Evolutionary conservation across 176 grass and related monocot species (phyloP), one percentile per base, ranked within the genome.

Genomic region (Musa acuminata): DNA sequence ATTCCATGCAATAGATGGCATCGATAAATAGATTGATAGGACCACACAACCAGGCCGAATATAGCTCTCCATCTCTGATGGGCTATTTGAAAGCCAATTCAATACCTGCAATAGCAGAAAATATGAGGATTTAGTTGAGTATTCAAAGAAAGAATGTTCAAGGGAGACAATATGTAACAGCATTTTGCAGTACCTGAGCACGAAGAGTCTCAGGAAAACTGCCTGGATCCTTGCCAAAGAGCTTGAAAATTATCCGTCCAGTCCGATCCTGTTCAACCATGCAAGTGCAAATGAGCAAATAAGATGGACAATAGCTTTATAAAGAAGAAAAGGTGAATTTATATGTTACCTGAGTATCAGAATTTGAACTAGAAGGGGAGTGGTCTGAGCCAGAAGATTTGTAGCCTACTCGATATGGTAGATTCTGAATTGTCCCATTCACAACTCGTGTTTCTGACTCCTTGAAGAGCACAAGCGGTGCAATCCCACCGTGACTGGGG

Each of bases 181-280:
- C 52, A 52, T 43, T 43, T 35, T 26, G 43, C 13, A 48, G 49
- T 83, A 98, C 96, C 79, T 99, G 86, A 16, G 83, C 73, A 77
- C 81, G 90, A 66, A 99, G 88, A 64, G 84, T 91, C 60, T 79
- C 78, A 49, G 96, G 96, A 50, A 99, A 84, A 69, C 82, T 86
- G n/a, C 96, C 76, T 14, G 96, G 96, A 71, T 99, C 96, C 81
- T 89, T 99, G 76, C 86, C 96, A 81, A 99, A 99, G 29, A 99
- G 88, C 78, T 99, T 99, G 74, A 99, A 99, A 72, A 95, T 88
- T 75, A 99, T 99, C 71, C 91, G 83, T 51, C 96, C 96, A 78
- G 96, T 94, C 29, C 91, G 91, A 17, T 99, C 96, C 96, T 99
- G 81, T 29, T 76, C 73, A 80, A 70, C 43, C 54, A 77, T 21